phyloP scores from a whole-genome alignment of 2,329 filamentous ascomycete genomes.

The Aspergillus sergii region DNA sequence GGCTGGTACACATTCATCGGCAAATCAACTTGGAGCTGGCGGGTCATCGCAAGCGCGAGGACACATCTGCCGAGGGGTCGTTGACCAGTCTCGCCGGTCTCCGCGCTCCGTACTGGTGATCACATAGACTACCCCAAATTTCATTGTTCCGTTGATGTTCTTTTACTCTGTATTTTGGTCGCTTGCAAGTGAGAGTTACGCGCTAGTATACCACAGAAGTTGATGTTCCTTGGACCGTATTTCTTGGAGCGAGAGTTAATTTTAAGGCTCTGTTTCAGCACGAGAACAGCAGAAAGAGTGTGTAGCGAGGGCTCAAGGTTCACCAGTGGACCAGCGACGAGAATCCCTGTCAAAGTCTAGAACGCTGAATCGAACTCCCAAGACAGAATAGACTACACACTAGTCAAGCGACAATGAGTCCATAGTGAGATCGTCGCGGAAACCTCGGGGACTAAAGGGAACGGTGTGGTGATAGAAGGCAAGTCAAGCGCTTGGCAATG shows the following conservation, averaged over 20 bases:
- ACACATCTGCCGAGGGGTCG: slow-evolving; percentile 44
- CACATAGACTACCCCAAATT: slow-evolving; percentile 6
- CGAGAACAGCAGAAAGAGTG: background rate
- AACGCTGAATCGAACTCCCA: background rate
- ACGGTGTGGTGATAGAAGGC: background rate
- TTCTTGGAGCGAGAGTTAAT: background rate
- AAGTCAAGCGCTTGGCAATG: background rate
- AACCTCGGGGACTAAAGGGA: background rate
- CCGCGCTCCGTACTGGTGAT: slow-evolving; percentile 49
- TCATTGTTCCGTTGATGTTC: background rate
- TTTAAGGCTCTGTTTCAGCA: background rate
- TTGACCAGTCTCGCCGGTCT: slow-evolving; percentile 49
- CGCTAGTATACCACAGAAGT: background rate
- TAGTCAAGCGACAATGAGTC: background rate
- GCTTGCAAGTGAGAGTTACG: background rate
- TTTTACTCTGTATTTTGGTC: slow-evolving; percentile 8
- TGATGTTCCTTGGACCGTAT: background rate
- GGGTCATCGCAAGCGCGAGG: slow-evolving; percentile 53
- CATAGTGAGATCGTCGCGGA: background rate
- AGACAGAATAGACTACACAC: background rate
- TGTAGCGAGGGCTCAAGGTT: background rate
- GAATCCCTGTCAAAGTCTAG: background rate
- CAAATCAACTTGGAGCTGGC: slow-evolving; percentile 83
- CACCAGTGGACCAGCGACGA: background rate
- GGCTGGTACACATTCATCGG: slow-evolving; percentile 93